These are phyloP conservation scores for Isabelozyma rhagii DNA, from an alignment of 805 yeast genomes.

Conservation along the genomic window DNA sequence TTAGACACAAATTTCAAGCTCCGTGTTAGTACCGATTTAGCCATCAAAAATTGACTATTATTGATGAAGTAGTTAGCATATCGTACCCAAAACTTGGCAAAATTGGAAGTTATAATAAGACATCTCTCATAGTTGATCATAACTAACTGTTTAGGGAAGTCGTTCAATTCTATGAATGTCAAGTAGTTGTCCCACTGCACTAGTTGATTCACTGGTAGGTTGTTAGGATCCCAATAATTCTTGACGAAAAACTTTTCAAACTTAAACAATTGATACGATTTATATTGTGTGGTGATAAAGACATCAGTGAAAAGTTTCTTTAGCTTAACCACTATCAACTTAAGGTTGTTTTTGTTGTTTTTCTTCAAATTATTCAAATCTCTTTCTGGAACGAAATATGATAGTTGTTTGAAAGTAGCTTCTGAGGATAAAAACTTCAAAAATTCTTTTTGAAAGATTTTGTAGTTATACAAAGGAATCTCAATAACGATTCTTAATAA, in stretches of 20 bases:
- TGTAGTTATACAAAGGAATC: constrained; percentile 54
- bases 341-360: constrained; percentile 17
- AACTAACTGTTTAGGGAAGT: constrained; percentile 19
- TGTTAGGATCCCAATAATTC: constrained; percentile 35
- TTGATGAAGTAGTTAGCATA: constrained; percentile 40
- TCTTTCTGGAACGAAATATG: constrained; percentile 14
- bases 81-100: constrained; percentile 49
- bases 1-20: constrained; percentile 23
- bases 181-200: constrained; percentile 60
- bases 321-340: constrained; percentile 29
- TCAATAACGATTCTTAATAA: constrained; percentile 50
- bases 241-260: constrained; percentile 44
- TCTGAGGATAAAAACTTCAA: constrained; percentile 28
- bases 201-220: constrained; percentile 43
- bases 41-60: constrained; percentile 25
- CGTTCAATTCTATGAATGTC: constrained; percentile 45
- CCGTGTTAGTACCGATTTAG: constrained; percentile 35
- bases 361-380: constrained; percentile 10
- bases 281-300: constrained; percentile 54
- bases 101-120: constrained; percentile 41
- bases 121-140: constrained; percentile 47
- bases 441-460: constrained; percentile 42
- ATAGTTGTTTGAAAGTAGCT: constrained; percentile 5
- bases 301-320: constrained; percentile 50
- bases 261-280: constrained; percentile 45